Evolutionary conservation across 495 filamentous ascomycete species (phyloP).

Genomic region (Talaromyces proteolyticus): DNA sequence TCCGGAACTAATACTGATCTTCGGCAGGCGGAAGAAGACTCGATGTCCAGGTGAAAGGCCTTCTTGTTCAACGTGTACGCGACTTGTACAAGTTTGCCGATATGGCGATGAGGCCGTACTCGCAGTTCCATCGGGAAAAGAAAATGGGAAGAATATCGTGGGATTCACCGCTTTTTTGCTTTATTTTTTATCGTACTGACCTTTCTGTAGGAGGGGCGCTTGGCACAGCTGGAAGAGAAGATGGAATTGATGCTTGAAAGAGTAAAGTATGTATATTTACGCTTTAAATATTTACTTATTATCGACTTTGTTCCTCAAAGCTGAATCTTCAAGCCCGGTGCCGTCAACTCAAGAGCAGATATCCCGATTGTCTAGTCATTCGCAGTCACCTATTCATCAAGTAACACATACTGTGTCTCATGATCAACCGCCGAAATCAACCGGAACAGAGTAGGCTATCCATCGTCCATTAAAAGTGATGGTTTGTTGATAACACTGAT

Average conservation of each 20-base stretch:
- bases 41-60: slow-evolving; percentile 43
- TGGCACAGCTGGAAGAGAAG: slow-evolving; percentile 42
- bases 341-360: neutral
- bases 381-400: neutral
- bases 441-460: neutral
- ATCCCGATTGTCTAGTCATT: neutral
- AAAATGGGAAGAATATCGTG: slow-evolving; percentile 27
- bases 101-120: slow-evolving; percentile 16
- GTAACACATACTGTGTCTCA: neutral
- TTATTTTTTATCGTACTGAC: slow-evolving; percentile 12
- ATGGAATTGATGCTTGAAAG: slow-evolving; percentile 32
- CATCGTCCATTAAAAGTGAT: neutral
- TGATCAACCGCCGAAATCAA: neutral
- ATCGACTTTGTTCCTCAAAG: neutral
- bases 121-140: slow-evolving; percentile 10
- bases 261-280: neutral
- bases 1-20: neutral
- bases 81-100: slow-evolving; percentile 36
- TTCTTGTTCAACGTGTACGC: slow-evolving; percentile 37
- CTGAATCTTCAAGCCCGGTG: neutral
- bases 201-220: slow-evolving; percentile 29
- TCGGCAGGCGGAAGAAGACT: slow-evolving; percentile 35
- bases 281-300: neutral
- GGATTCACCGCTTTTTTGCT: neutral
- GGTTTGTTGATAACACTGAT: neutral